These are phyloP conservation scores for Penicillium coffeae DNA, from an alignment of 495 filamentous ascomycete species.

Conservation along the genomic window DNA sequence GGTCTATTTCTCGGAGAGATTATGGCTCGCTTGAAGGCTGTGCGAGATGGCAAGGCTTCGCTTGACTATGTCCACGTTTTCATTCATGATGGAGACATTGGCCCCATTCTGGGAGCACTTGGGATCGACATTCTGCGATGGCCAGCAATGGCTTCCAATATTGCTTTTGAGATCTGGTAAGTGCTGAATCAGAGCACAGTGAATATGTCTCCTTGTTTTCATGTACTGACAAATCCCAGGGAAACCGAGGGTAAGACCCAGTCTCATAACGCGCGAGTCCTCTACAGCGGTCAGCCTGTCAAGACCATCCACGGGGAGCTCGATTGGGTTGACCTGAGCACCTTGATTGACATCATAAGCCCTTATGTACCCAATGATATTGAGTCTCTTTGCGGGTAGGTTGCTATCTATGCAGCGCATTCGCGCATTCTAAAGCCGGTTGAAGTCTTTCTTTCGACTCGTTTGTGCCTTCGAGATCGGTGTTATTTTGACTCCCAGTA, in stretches of 20 bases:
- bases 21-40: slow-evolving; percentile 31
- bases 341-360: slow-evolving; percentile 12
- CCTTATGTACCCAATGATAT: slow-evolving; percentile 13
- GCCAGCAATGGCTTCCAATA: slow-evolving; percentile 30
- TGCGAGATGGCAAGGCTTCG: slow-evolving; percentile 16
- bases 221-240: slow-evolving; percentile 10
- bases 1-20: slow-evolving; percentile 42
- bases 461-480: too few species aligned
- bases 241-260: slow-evolving; percentile 6
- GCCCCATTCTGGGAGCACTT: slow-evolving; percentile 25
- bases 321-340: slow-evolving; percentile 12
- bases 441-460: too few species aligned
- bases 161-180: slow-evolving; percentile 31
- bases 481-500: too few species aligned
- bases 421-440: too few species aligned
- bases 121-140: slow-evolving; percentile 28
- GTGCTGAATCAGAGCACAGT: slow-evolving; percentile 41
- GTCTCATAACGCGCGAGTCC: slow-evolving; percentile 30
- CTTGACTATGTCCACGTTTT: slow-evolving; percentile 32
- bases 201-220: background rate
- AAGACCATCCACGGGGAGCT: slow-evolving; percentile 14
- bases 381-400: slow-evolving; percentile 12
- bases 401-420: too few species aligned
- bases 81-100: slow-evolving; percentile 30
- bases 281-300: slow-evolving; percentile 34